Base-by-base conservation (phyloP, 208 protist species). In the Acanthamoeba triangularis region DNA sequence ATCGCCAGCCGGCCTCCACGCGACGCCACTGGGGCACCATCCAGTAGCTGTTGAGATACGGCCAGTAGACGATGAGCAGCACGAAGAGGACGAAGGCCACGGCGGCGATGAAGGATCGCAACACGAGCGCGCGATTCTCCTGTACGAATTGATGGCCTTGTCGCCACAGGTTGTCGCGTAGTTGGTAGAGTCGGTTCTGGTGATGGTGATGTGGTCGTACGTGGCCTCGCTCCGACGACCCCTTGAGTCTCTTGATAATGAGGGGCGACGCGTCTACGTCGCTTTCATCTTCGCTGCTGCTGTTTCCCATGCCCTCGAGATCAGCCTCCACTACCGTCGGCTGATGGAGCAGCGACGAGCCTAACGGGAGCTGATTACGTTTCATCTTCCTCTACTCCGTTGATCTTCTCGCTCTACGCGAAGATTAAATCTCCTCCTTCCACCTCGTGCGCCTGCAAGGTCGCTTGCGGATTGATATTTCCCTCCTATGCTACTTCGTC, bases 11-110 rank as follows among this genome's bases (percentile, higher is more conserved):
- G 63, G 63, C 63, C 63, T 72, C 63, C 10, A 72, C 63, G 14
- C 63, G 63, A 18, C 63, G 63, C 63, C 63, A 72, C n/a, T 72
- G 63, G 63, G 63, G 63, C n/a, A 72, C 63, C 63, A 72, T 72
- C 63, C 63, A 72, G 63, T 72, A 72, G 63, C 63, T 72, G 63
- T 72, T 72, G 63, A 72, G 63, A 28, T 37, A 72, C 28, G 63
- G 63, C 63, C 63, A 72, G 63, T 72, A 72, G 63, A 72, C 23
- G n/a, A 72, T 20, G 63, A 72, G 63, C 30, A 72, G 63, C n/a
- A 72, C 63, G 30, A 72, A 8, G 63, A 72, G 63, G 23, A 72
- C 63, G 14, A 72, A 35, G 4, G 63, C 63, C 30, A 35, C 63
- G 63, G 63, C 63, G 2, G 63, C 63, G 63, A 72, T 72, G 63